phyloP scores from a whole-genome alignment of 192 early-diverging fungal species.

The Gryganskiella cystojenkinii region DNA sequence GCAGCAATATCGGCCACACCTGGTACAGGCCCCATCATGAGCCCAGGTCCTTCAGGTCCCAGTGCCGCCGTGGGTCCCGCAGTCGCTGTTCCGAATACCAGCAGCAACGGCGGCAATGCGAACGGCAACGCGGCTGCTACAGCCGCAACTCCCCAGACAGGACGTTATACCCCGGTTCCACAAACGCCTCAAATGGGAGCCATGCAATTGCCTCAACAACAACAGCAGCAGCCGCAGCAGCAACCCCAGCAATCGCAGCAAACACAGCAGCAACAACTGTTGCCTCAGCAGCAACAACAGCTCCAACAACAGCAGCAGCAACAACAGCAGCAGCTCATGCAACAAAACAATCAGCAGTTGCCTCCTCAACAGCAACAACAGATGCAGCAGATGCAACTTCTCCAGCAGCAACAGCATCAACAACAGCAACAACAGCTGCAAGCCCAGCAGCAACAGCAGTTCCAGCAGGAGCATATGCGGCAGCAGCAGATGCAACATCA shows the following conservation, averaged over 20 bases:
- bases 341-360: conserved; percentile 8
- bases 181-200: conserved; percentile 49
- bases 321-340: conserved; percentile 19
- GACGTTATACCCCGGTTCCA: conserved; percentile 49
- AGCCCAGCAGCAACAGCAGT: conserved; percentile 16
- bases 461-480: conserved; percentile 18
- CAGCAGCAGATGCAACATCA: conserved; percentile 26
- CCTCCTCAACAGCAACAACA: conserved; percentile 8
- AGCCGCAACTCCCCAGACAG: conserved; percentile 18
- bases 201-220: conserved; percentile 43
- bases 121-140: not conserved
- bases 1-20: not conserved
- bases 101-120: not conserved
- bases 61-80: not conserved
- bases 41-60: too few species aligned
- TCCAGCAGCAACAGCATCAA: conserved; percentile 10
- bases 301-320: conserved; percentile 6
- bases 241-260: conserved; percentile 13
- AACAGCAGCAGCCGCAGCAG: conserved; percentile 20
- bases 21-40: too few species aligned
- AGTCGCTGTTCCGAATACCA: not conserved
- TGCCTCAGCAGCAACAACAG: conserved; percentile 5
- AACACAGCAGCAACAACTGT: not conserved
- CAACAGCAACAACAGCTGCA: conserved; percentile 12
- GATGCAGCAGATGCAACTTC: conserved; percentile 6